phyloP scores from a whole-genome alignment of 768 basidiomycete species.

The Clathrus columnatus region DNA sequence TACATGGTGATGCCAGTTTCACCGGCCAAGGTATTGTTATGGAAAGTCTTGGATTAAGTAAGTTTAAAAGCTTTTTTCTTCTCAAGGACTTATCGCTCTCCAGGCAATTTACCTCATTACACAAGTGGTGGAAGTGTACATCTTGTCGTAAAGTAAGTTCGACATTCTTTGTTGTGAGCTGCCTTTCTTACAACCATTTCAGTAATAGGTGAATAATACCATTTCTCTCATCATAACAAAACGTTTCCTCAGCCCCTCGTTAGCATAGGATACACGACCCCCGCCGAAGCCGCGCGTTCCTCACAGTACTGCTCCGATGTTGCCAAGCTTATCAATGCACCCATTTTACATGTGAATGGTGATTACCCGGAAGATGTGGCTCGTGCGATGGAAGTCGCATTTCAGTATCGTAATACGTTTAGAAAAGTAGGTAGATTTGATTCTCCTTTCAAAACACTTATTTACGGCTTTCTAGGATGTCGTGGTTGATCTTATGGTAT shows the following conservation, averaged over 20 bases:
- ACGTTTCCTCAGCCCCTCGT: no score
- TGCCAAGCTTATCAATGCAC: slow-evolving; percentile 85
- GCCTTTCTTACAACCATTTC: neutral
- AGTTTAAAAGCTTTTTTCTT: slow-evolving; percentile 18
- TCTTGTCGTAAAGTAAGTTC: slow-evolving; percentile 75
- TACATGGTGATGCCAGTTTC: slow-evolving; percentile 91
- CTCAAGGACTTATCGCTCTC: neutral
- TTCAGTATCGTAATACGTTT: slow-evolving; percentile 80
- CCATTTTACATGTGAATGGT: slow-evolving; percentile 85
- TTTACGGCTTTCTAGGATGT: slow-evolving; percentile 44
- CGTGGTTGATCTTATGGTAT: slow-evolving; percentile 83
- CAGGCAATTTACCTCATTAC: slow-evolving; percentile 83
- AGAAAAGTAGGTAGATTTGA: slow-evolving; percentile 44
- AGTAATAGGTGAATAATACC: slow-evolving; percentile 2
- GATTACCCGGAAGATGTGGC: slow-evolving; percentile 81
- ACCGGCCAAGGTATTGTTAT: slow-evolving; percentile 86
- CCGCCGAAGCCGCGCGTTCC: slow-evolving; percentile 74
- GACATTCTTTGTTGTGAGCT: slow-evolving; percentile 9
- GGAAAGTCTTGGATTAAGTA: slow-evolving; percentile 78
- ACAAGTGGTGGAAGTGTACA: slow-evolving; percentile 88
- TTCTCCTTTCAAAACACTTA: neutral
- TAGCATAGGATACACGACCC: slow-evolving; percentile 90
- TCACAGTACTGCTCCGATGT: slow-evolving; percentile 83
- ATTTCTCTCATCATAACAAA: slow-evolving; percentile 5
- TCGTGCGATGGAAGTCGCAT: slow-evolving; percentile 79